A percentile compares a stretch with the other conserved stretches of the same genome.
Conservation (phyloP, 2,329 filamentous ascomycete genomes). For the Tolypocladium cylindrosporum region DNA sequence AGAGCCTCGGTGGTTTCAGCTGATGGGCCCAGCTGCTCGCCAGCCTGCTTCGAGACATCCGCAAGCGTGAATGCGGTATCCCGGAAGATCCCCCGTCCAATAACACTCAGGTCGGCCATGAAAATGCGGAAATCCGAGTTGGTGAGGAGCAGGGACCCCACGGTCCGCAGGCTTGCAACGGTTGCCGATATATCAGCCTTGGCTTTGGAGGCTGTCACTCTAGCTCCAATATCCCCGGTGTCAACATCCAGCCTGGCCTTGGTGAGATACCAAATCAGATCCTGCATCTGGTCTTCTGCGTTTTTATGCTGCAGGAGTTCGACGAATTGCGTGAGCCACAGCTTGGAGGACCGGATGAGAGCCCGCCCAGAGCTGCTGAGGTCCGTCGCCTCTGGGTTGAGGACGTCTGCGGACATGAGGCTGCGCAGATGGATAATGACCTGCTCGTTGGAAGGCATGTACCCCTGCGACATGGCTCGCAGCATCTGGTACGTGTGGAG, state of each 20-base stretch:
- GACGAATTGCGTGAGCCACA: conserved; percentile 71
- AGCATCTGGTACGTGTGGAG: conserved; percentile 90
- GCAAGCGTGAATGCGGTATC: conserved; percentile 78
- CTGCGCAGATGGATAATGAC: conserved; percentile 68
- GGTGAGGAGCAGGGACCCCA: conserved; percentile 74
- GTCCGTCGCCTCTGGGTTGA: conserved; percentile 60
- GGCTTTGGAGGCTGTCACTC: conserved; percentile 17
- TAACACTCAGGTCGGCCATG: conserved; percentile 65
- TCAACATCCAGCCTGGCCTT: conserved; percentile 52
- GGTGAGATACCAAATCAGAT: conserved; percentile 77
- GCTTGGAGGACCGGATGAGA: conserved; percentile 60
- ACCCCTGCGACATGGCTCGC: conserved; percentile 70
- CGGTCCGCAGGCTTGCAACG: conserved; percentile 72
- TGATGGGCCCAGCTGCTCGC: conserved; percentile 62
- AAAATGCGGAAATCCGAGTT: conserved; percentile 88
- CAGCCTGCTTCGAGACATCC: conserved; percentile 63
- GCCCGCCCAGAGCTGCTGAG: conserved; percentile 70
- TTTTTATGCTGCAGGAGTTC: conserved; percentile 80
- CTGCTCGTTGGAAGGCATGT: conserved; percentile 88
- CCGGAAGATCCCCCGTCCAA: conserved; percentile 75
- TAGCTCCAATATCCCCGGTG: conserved; percentile 16
- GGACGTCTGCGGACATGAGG: conserved; percentile 64
- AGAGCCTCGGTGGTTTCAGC: conserved; percentile 42
- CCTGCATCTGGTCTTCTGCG: conserved; percentile 72
- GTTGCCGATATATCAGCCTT: conserved; percentile 29